Evolutionary conservation across 1,284 basidiomycete species (phyloP), one percentile per base, ranked within the genome.

Genomic region (Cystobasidium slooffiae): DNA sequence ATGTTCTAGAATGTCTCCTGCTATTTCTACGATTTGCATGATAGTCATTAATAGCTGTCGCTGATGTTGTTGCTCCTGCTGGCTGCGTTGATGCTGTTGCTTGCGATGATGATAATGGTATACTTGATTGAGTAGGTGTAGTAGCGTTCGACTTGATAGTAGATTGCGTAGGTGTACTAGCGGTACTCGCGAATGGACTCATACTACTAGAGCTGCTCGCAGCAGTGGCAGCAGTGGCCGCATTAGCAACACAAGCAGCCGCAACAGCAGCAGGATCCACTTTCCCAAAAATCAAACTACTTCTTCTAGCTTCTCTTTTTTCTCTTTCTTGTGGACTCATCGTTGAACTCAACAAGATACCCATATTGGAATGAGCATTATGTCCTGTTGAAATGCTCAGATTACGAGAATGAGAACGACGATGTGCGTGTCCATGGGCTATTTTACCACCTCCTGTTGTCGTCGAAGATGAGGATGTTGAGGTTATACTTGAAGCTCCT

Each of bases 1-100:
- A 52, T 41, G 64, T 66, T 20, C 64, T 47, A 16, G 64, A 66
- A 22, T 66, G 64, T 41, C 64, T n/a, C 41, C 64, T 66, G 24
- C 64, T 66, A 18, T 20, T 47, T 51, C 64, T 43, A 41, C 44
- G 9, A 43, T 47, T 66, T 10, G 51, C 49, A 53, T 66, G 41
- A 31, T 51, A 46, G 7, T 46, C 51, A 20, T 43, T 66, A 5
- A 43, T 55, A 31, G 64, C 49, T 52, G 64, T 18, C 9, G 46
- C 9, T 22, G 62, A 31, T 16, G 62, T n/a, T 31, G 62, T 22
- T 49, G 62, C 31, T 24, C 49, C n/a, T 8, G 44, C 14, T 3
- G 44, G 39, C 31, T 31, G 31, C 14, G 55, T 14, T 37, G 55
- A n/a, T 20, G 55, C 14, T 52, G 64, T 31, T 22, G 64, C n/a